phyloP scores from a whole-genome alignment of 352 stramenopile species.

The Globisporangium rhizosaccharum region DNA sequence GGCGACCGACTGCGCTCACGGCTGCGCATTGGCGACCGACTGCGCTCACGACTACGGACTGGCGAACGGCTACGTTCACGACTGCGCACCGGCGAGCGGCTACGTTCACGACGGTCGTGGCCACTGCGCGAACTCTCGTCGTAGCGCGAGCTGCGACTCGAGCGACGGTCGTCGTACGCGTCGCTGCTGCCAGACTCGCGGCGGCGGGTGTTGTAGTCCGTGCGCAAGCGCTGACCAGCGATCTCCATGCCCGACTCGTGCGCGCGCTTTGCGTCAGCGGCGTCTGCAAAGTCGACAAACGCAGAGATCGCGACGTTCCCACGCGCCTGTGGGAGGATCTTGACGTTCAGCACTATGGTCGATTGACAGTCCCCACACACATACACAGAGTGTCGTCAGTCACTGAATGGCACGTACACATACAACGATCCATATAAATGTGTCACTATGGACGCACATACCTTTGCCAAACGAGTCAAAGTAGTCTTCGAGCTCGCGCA shows the following conservation, averaged over 20 bases:
- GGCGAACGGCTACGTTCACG: slow-evolving; percentile 15
- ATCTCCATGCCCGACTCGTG: slow-evolving; percentile 38
- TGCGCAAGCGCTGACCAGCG: slow-evolving; percentile 33
- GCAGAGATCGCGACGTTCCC: slow-evolving; percentile 52
- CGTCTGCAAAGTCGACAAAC: slow-evolving; percentile 53
- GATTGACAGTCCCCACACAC: background rate
- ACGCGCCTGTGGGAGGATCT: slow-evolving; percentile 41
- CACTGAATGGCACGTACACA: background rate
- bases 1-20: slow-evolving; percentile 10
- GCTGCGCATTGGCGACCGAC: slow-evolving; percentile 6
- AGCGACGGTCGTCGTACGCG: background rate
- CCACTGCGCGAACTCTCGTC: background rate
- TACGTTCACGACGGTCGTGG: slow-evolving; percentile 8
- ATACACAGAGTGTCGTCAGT: slow-evolving; percentile 2
- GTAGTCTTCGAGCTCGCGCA: slow-evolving; percentile 48
- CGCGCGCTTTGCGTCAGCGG: slow-evolving; percentile 33
- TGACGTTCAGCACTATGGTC: slow-evolving; percentile 45
- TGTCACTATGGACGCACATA: slow-evolving; percentile 2
- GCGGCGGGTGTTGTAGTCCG: slow-evolving; percentile 51
- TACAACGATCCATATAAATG: background rate
- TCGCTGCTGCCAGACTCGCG: background rate
- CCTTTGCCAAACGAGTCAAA: slow-evolving; percentile 53
- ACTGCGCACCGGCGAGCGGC: background rate
- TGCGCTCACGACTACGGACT: slow-evolving; percentile 3
- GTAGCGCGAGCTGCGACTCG: background rate